A percentile compares a stretch with the other conserved stretches of the same genome.
phyloP scores from a whole-genome alignment of 176 grass and related monocot species.

The Hsuehochloa calcarea region DNA sequence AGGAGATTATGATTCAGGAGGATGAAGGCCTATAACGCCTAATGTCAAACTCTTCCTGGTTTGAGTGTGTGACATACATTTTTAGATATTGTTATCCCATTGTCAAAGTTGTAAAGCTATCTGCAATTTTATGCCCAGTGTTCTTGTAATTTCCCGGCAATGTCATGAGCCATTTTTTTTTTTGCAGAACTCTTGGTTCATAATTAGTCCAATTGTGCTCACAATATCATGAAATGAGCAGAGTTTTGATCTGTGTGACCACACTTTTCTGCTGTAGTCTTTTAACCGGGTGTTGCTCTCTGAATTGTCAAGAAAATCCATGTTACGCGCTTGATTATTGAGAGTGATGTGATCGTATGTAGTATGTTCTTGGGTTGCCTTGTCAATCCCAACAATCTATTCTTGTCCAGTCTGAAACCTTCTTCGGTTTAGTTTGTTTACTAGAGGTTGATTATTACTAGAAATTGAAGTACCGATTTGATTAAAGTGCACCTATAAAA shows the following conservation, averaged over 20 bases:
- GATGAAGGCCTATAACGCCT: constrained; percentile 22
- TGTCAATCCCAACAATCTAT: background rate
- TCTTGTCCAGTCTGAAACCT: constrained; percentile 9
- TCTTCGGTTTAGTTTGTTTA: background rate
- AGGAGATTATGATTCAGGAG: constrained; percentile 62
- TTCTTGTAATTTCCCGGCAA: background rate
- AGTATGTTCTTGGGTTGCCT: background rate
- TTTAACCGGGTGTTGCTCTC: background rate
- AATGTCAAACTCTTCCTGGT: background rate
- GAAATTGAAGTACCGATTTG: background rate
- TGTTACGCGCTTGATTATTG: background rate
- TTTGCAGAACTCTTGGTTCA: too few relatives aligned
- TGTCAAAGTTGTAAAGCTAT: background rate
- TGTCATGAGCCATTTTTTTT: background rate
- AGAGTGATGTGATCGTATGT: background rate
- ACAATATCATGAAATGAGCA: background rate
- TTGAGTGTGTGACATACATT: background rate
- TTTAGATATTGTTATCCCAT: background rate
- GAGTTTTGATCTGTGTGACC: background rate
- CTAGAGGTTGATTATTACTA: background rate
- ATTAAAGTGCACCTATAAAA: background rate
- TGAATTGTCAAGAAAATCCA: background rate
- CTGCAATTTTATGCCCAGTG: background rate
- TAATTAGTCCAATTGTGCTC: background rate
- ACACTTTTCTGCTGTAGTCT: background rate